Evolutionary conservation across 345 rosid genomes (phyloP), one percentile per base, ranked within the genome.

Genomic region (Citrus hindsii): DNA sequence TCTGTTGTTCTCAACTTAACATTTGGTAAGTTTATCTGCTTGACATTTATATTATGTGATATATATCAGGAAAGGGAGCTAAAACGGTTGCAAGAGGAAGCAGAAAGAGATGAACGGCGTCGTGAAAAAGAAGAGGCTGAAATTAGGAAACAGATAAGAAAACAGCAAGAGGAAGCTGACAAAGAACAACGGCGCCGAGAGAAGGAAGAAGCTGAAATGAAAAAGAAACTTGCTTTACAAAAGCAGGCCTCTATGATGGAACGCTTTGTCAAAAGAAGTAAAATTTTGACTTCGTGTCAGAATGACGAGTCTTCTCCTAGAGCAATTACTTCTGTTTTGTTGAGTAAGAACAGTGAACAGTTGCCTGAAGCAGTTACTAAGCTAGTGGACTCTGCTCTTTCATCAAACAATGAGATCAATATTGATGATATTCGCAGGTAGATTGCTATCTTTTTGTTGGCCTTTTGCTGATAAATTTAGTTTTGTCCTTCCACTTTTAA

Each of bases 221-320:
- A 90, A 87, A 90, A 79, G 84, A 84, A 85, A 77, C 86, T 74
- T 78, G 81, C 88, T 32, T 72, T 94, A 27, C 85, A 90, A 80
- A 96, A 89, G 89, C 98, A 96, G 80, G 99, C 97, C 75, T 96
- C 97, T 46, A 79, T 94, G 32, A 92, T 96, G 99, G 97, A 96
- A 72, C 86, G 89, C 33, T 94, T 96, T 83, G 92, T 92, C 33
- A 94, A 90, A 78, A 89, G 86, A 76, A 82, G 82, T 73, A 91
- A 90, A 87, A 85, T 78, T 64, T 77, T 14, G 77, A 80, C 89
- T 37, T 66, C 78, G 9, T 24, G 76, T 74, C 85, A 76, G 73
- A 68, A 77, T 67, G 88, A 84, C 28, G 82, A 55, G 79, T 72
- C 85, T 76, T 83, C 85, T 12, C 40, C 68, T 75, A 83, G 77